Percentiles rank a stretch among this genome's conserved stretches.
phyloP scores from a whole-genome alignment of 164 flowering plant species.

The Umbellularia californica region DNA sequence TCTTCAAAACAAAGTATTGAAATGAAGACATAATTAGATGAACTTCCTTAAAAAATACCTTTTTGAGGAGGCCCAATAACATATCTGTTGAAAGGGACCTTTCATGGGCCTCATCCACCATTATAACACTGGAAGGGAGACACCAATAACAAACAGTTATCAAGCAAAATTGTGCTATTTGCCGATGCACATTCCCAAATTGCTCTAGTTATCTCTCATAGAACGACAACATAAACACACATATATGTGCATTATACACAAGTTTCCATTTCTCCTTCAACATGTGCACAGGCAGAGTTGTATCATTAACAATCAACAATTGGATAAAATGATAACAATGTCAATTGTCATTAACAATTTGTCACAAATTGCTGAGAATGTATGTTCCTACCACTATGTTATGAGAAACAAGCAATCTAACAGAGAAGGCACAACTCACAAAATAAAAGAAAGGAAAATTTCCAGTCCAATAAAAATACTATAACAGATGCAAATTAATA shows the following conservation, averaged over 20 bases:
- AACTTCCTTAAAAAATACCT: conserved; percentile 40
- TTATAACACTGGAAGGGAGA: conserved; percentile 61
- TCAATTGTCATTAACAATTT: not conserved
- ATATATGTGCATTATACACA: too few species aligned
- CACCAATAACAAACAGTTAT: not conserved
- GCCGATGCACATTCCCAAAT: too few species aligned
- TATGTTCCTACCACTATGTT: not conserved
- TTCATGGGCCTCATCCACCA: conserved; percentile 99
- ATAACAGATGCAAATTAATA: not conserved
- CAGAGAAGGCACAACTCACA: not conserved
- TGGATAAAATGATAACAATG: not conserved
- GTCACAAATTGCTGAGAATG: not conserved
- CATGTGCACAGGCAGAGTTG: not conserved
- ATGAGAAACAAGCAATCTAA: not conserved
- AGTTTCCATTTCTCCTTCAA: not conserved
- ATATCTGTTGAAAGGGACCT: conserved; percentile 90
- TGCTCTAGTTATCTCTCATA: too few species aligned
- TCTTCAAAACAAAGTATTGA: not conserved
- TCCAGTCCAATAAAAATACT: too few species aligned
- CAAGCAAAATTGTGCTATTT: too few species aligned
- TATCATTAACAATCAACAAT: not conserved
- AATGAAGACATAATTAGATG: not conserved
- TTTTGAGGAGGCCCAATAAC: conserved; percentile 84
- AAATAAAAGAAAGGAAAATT: too few species aligned
- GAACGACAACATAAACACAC: too few species aligned